Conservation (phyloP, 2,329 filamentous ascomycete genomes). For the Orbilia blumenaviensis region DNA sequence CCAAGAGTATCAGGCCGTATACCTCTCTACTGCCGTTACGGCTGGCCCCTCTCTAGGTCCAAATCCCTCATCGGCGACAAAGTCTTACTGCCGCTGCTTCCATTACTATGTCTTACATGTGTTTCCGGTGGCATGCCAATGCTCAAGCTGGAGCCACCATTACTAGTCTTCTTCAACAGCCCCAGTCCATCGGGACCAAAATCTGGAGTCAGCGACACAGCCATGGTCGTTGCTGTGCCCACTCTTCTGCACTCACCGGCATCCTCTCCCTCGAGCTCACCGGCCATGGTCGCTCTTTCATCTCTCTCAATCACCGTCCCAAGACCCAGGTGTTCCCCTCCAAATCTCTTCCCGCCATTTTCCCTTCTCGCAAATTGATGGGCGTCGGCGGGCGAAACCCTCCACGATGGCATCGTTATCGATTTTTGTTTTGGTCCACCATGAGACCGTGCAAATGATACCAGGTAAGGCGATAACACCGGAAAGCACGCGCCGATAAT, state of each 20-base stretch:
- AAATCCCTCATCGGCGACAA: conserved; percentile 7
- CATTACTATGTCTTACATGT: neutral
- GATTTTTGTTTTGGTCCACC: conserved; percentile 34
- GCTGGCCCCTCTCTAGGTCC: conserved; percentile 19
- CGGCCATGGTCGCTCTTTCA: conserved; percentile 11
- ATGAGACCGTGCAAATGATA: conserved; percentile 41
- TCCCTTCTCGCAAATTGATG: conserved; percentile 25
- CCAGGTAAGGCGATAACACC: conserved; percentile 48
- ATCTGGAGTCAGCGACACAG: conserved; percentile 25
- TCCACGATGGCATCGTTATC: conserved; percentile 41
- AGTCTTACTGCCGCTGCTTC: neutral
- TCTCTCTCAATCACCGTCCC: conserved; percentile 27
- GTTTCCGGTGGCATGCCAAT: conserved; percentile 4
- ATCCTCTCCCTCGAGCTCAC: conserved; percentile 5
- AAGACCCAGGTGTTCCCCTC: conserved; percentile 6
- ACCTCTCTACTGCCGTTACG: neutral
- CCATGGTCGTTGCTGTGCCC: conserved; percentile 35
- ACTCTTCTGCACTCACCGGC: conserved; percentile 25
- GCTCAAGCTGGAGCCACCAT: conserved; percentile 23
- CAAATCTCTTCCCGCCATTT: conserved; percentile 7
- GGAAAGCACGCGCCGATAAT: conserved; percentile 48
- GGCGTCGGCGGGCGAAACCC: conserved; percentile 23
- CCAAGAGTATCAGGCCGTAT: conserved; percentile 12
- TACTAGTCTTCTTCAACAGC: conserved; percentile 15
- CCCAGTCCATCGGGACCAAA: conserved; percentile 15